Evolutionary conservation across 306 rosid species (phyloP).

Genomic region (Cucumis sativus): Cucumber_9930_V3 NC_026657.2:13652001-13652500

Average conservation of each 20-base stretch:
- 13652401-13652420: constrained; percentile 14
- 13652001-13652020: too few species aligned
- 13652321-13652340: neutral
- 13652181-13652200: too few species aligned
- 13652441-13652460: constrained; percentile 31
- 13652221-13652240: neutral
- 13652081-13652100: too few species aligned
- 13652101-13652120: too few species aligned
- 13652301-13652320: neutral
- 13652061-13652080: too few species aligned
- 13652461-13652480: constrained; percentile 11
- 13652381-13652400: neutral
- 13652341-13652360: neutral
- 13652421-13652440: constrained; percentile 20
- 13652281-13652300: neutral
- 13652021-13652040: too few species aligned
- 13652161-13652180: too few species aligned
- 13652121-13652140: too few species aligned
- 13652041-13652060: too few species aligned
- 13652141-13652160: too few species aligned
- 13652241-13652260: neutral
- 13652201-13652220: neutral
- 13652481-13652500: neutral
- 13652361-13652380: neutral
- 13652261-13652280: neutral